phyloP scores from a whole-genome alignment of 257 asterid species.

The Solanum medicagineum region DNA sequence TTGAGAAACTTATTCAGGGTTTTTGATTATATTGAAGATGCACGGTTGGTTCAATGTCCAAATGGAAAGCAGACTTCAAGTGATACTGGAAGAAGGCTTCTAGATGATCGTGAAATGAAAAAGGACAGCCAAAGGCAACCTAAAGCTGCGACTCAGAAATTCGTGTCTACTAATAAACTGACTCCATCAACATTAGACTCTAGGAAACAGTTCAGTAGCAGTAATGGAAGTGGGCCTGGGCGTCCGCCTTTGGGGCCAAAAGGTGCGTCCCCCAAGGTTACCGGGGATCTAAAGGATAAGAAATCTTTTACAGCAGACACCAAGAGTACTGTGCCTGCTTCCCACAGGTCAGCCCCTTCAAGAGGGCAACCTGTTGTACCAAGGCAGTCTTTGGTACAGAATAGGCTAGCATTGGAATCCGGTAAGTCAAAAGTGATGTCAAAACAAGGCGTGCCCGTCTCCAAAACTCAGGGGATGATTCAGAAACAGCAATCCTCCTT shows the following conservation, averaged over 20 bases:
- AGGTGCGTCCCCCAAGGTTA: conserved; percentile 29
- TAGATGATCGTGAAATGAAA: conserved; percentile 29
- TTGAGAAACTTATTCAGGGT: conserved; percentile 60
- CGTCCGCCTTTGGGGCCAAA: conserved; percentile 60
- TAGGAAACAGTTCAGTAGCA: conserved; percentile 34
- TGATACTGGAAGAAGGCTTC: conserved; percentile 31
- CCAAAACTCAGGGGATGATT: conserved; percentile 32
- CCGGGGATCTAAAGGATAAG: conserved; percentile 25
- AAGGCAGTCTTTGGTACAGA: conserved; percentile 31
- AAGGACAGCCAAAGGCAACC: conserved; percentile 26
- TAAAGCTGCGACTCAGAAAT: conserved; percentile 27
- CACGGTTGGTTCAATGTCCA: conserved; percentile 28
- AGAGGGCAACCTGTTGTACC: conserved; percentile 23
- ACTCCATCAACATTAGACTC: conserved; percentile 16
- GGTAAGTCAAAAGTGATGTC: conserved; percentile 20
- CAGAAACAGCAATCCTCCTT: conserved; percentile 28
- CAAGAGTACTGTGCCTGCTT: conserved; percentile 14
- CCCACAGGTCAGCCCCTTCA: conserved; percentile 21
- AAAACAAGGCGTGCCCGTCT: conserved; percentile 28
- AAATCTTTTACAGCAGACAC: conserved; percentile 19
- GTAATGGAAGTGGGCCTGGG: conserved; percentile 67
- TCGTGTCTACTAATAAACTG: conserved; percentile 13
- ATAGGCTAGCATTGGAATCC: conserved; percentile 22
- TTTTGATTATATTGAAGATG: conserved; percentile 74
- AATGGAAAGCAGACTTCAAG: conserved; percentile 25